Base-by-base conservation (phyloP, 192 early-diverging fungal genomes). In the Mortierella hygrophila region DNA sequence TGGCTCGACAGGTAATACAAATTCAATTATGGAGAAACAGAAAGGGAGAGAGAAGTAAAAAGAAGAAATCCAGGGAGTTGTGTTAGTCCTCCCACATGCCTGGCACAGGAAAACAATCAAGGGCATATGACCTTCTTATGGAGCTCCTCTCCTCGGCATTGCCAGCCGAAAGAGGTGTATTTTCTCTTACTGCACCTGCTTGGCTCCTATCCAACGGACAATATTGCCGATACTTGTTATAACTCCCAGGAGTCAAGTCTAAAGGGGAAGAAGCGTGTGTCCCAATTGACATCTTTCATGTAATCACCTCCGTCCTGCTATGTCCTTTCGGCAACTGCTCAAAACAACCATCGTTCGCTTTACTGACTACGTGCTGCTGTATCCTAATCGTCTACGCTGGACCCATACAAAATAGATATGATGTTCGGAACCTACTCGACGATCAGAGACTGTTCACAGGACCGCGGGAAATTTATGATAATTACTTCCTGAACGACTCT, bases 361-460 rank as follows among this genome's bases (percentile, higher is more conserved):
- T 26, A 18, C 57, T 68, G 26, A 44, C 21, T 47, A 47, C 38
- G 26, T 55, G 18, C 41, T 69, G 23, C 18, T 21, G 29, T 69
- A 41, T 60, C 35, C 41, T 52, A 52, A 20, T 18, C 21, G 49
- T 52, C 49, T 70, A 20, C 26, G 18, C 10, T 55, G 57, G 9
- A 5, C 55, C 5, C 65, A 49, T 49, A 44, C 44, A 54, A 41
- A 29, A n/a, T 70, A 95, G 94, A 88, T 95, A 91, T 71, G 94
- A 95, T 79, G 90, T 87, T 26, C 81, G 94, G 47, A 93, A 95
- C 65, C 63, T 95, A 7, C 78, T 94, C 29, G 90, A 93, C 68
- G 88, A 91, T 49, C 46, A 77, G 54, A 75, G 84, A 35, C 26
- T 76, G 49, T 86, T 75, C 44, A 69, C 75, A 15, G 79, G 75